phyloP scores from a whole-genome alignment of 805 yeast species.

The Lipomyces lipofer region DNA sequence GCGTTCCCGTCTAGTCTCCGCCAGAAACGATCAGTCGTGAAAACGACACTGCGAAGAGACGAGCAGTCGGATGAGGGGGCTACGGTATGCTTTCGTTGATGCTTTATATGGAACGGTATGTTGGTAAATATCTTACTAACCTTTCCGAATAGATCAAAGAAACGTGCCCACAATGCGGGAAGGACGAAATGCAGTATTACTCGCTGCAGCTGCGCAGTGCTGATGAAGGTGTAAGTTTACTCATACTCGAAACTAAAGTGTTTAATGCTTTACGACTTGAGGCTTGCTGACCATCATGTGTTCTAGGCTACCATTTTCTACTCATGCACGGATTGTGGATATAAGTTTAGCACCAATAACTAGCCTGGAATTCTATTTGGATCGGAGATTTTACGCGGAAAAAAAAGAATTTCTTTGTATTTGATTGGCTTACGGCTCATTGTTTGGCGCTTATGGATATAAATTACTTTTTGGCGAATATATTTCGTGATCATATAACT shows the following conservation, averaged over 20 bases:
- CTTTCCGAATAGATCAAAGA: constrained; percentile 68
- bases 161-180: constrained; percentile 97
- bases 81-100: constrained; percentile 44
- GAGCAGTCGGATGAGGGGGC: constrained; percentile 85
- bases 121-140: too few relatives aligned
- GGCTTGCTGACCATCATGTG: not conserved
- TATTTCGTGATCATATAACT: too few relatives aligned
- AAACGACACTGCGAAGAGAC: constrained; percentile 68
- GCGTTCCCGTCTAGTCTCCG: constrained; percentile 89
- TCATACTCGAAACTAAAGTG: not conserved
- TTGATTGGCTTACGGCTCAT: too few relatives aligned
- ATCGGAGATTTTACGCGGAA: too few relatives aligned
- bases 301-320: constrained; percentile 87
- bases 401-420: too few relatives aligned
- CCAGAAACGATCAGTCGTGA: constrained; percentile 84
- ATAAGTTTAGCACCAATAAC: constrained; percentile 92
- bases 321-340: constrained; percentile 91
- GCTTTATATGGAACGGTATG: not conserved
- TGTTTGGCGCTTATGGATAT: too few relatives aligned
- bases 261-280: not conserved
- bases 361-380: constrained; percentile 36
- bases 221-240: constrained; percentile 75
- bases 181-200: constrained; percentile 97
- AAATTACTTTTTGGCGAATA: too few relatives aligned
- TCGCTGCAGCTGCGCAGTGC: constrained; percentile 96